phyloP scores from a whole-genome alignment of 2,329 filamentous ascomycete species.

The Diaporthe velutina region DNA sequence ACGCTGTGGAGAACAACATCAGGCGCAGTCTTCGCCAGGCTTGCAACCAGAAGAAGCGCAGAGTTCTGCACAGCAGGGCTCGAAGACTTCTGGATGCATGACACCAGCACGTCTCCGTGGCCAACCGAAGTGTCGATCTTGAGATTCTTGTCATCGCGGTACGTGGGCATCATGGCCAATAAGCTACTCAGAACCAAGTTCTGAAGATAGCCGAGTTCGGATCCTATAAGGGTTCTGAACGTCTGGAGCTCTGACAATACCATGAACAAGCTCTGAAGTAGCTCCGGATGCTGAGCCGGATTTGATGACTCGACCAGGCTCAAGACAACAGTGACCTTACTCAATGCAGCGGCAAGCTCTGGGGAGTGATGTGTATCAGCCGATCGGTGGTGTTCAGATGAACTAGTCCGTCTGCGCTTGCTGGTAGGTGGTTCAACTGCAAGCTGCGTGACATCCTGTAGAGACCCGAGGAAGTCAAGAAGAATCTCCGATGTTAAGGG shows the following conservation, averaged over 20 bases:
- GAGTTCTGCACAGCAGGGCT: constrained; percentile 95
- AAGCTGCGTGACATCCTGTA: constrained; percentile 81
- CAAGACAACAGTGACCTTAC: constrained; percentile 86
- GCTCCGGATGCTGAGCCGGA: constrained; percentile 79
- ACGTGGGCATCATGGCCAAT: constrained; percentile 84
- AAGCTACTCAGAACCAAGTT: constrained; percentile 86
- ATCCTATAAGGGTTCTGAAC: constrained; percentile 83
- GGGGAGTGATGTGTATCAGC: constrained; percentile 72
- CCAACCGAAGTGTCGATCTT: constrained; percentile 84
- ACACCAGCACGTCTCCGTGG: constrained; percentile 90
- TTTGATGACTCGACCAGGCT: constrained; percentile 88
- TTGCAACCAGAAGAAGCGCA: constrained; percentile 88
- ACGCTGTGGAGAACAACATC: constrained; percentile 95
- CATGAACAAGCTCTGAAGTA: constrained; percentile 85
- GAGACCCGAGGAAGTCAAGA: constrained; percentile 77
- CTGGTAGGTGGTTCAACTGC: constrained; percentile 78
- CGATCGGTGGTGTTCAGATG: constrained; percentile 73
- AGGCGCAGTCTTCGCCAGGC: constrained; percentile 87
- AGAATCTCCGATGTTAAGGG: constrained; percentile 81
- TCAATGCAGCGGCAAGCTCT: constrained; percentile 76
- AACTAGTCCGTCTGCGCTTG: constrained; percentile 85
- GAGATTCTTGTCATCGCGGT: constrained; percentile 71
- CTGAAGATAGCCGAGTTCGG: constrained; percentile 91
- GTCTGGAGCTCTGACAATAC: constrained; percentile 89
- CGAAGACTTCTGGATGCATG: constrained; percentile 91